These are phyloP conservation scores for Puccinia horiana DNA, from an alignment of 1,284 basidiomycete species.

Conservation along the genomic window DNA sequence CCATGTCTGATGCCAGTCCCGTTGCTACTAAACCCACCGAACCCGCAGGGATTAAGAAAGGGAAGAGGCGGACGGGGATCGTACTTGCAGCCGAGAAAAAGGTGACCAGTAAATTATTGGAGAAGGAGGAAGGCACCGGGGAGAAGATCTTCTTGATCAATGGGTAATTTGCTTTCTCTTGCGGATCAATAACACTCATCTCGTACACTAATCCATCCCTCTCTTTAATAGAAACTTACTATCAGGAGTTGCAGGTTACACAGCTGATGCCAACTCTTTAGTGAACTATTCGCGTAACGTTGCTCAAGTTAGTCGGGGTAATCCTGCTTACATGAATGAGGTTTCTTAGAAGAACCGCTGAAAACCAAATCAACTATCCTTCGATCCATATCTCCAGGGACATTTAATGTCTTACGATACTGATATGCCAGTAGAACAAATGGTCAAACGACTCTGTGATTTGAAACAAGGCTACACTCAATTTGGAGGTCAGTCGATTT, in stretches of 20 bases:
- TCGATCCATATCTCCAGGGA: constrained; percentile 55
- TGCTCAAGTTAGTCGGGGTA: constrained; percentile 66
- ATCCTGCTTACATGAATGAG: background rate
- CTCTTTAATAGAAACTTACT: constrained; percentile 76
- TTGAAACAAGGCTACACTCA: constrained; percentile 99
- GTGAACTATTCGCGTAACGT: constrained; percentile 90
- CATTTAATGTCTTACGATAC: constrained; percentile 90
- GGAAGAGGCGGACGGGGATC: constrained; percentile 66
- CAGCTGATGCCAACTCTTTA: constrained; percentile 95
- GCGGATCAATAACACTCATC: background rate
- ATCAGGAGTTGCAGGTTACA: constrained; percentile 90
- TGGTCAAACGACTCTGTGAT: constrained; percentile 90
- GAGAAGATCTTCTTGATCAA: constrained; percentile 98
- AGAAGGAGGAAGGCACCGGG: constrained; percentile 88
- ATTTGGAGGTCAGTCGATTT: constrained; percentile 73
- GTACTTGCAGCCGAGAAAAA: constrained; percentile 99
- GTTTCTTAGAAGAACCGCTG: background rate
- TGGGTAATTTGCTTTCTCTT: constrained; percentile 60
- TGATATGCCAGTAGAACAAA: constrained; percentile 94
- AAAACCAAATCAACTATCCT: background rate
- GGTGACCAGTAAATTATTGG: constrained; percentile 94
- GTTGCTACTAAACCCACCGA: constrained; percentile 54
- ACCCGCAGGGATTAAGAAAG: constrained; percentile 51
- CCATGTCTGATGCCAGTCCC: constrained; percentile 51
- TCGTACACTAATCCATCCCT: background rate